Conservation (phyloP, 2,329 filamentous ascomycete genomes). For the Phaeosphaeriaceae sp. region DNA sequence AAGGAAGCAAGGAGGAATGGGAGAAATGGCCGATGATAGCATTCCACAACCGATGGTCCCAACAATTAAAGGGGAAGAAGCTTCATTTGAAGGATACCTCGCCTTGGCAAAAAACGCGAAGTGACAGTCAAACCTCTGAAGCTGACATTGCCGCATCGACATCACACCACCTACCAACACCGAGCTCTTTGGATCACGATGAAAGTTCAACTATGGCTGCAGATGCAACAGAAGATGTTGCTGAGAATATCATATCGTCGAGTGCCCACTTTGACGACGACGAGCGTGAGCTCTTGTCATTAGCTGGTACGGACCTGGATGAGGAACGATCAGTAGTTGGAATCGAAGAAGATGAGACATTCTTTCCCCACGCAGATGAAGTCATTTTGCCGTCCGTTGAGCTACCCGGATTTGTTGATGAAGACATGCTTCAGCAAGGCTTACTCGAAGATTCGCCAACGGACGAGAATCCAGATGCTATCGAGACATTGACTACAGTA, state of each 20-base stretch:
- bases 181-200: conserved; percentile 30
- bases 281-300: conserved; percentile 34
- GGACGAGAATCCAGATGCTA: not conserved
- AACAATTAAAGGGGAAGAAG: conserved; percentile 14
- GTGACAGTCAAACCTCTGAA: not conserved
- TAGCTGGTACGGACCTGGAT: conserved; percentile 22
- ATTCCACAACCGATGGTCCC: conserved; percentile 24
- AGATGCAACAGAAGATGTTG: not conserved
- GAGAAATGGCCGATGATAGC: conserved; percentile 18
- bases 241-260: conserved; percentile 13
- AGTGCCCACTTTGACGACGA: conserved; percentile 34
- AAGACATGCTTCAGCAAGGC: conserved; percentile 20
- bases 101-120: not conserved
- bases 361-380: conserved; percentile 14
- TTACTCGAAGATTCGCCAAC: conserved; percentile 12
- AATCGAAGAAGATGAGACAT: conserved; percentile 6
- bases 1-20: conserved; percentile 27
- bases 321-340: conserved; percentile 6
- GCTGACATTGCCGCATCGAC: not conserved
- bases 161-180: conserved; percentile 37
- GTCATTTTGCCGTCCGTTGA: conserved; percentile 35
- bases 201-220: conserved; percentile 1
- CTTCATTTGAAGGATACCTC: conserved; percentile 7
- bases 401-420: conserved; percentile 15
- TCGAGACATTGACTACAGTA: not conserved